Percentiles rank a stretch among this genome's conserved stretches.
phyloP scores from a whole-genome alignment of 1,284 basidiomycete genomes.

The Clitocybe nebularis region DNA sequence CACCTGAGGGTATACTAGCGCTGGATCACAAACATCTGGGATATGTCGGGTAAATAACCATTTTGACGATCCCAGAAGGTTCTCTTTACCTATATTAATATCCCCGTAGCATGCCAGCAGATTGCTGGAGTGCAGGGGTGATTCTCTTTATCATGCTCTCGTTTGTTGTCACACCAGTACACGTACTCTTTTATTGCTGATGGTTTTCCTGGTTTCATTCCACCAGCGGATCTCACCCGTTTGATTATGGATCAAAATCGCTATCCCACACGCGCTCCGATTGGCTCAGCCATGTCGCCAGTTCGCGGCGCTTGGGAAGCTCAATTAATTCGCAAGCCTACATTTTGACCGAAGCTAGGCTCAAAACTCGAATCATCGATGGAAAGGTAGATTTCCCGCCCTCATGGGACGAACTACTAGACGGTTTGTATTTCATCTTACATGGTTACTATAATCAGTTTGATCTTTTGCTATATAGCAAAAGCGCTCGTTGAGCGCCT shows the following conservation, averaged over 20 bases:
- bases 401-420: slow-evolving; percentile 50
- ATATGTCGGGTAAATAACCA: slow-evolving; percentile 48
- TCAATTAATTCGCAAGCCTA: slow-evolving; percentile 46
- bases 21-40: slow-evolving; percentile 66
- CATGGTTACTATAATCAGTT: too few species aligned
- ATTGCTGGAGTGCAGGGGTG: slow-evolving; percentile 82
- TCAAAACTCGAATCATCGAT: slow-evolving; percentile 66
- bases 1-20: slow-evolving; percentile 77
- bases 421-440: slow-evolving; percentile 43
- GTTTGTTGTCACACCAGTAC: slow-evolving; percentile 33
- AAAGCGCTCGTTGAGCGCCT: slow-evolving; percentile 52
- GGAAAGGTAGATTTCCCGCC: slow-evolving; percentile 54
- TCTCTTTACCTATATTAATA: slow-evolving; percentile 1
- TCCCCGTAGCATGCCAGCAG: slow-evolving; percentile 60
- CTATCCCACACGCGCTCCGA: slow-evolving; percentile 29
- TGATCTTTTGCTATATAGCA: slow-evolving; percentile 36
- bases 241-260: slow-evolving; percentile 49
- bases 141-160: slow-evolving; percentile 78
- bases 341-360: slow-evolving; percentile 47
- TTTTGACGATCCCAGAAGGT: background rate
- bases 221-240: slow-evolving; percentile 66
- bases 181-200: background rate
- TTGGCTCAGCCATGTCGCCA: slow-evolving; percentile 31
- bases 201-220: slow-evolving; percentile 4
- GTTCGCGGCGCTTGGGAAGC: slow-evolving; percentile 24